A percentile compares a stretch with the other conserved stretches of the same genome.
These are phyloP conservation scores for Zanthoxylum bungeanum DNA, from an alignment of 345 rosid species.

Conservation along the genomic window DNA sequence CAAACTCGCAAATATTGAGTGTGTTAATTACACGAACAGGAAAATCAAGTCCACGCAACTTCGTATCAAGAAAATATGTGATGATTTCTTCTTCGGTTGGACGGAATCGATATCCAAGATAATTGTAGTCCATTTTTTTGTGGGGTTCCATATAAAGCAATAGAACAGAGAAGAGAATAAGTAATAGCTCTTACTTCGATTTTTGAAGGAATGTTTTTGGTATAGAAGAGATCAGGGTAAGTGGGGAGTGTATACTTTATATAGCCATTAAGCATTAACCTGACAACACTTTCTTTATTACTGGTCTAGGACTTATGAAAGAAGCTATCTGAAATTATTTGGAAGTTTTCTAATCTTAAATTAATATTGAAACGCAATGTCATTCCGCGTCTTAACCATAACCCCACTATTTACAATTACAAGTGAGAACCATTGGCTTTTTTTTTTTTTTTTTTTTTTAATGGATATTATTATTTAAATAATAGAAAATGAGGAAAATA, in stretches of 20 bases:
- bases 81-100: slow-evolving; percentile 30
- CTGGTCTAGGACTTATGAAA: background rate
- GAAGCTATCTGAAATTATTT: background rate
- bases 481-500: no score
- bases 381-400: slow-evolving; percentile 1
- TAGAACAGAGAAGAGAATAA: background rate
- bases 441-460: no score
- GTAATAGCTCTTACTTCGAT: background rate
- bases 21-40: slow-evolving; percentile 1
- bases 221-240: background rate
- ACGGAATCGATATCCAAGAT: slow-evolving; percentile 26
- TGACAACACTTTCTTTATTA: background rate
- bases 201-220: background rate
- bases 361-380: no score
- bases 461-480: background rate
- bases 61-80: background rate
- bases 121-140: background rate
- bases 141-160: background rate
- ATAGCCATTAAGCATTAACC: background rate
- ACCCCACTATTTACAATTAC: no score
- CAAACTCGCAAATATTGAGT: slow-evolving; percentile 13
- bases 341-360: background rate
- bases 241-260: background rate
- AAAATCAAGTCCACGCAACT: slow-evolving; percentile 16
- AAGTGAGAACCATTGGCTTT: background rate